These are phyloP conservation scores for Globisporangium uncinulatum DNA, from an alignment of 352 stramenopile genomes.

Conservation along the genomic window DNA sequence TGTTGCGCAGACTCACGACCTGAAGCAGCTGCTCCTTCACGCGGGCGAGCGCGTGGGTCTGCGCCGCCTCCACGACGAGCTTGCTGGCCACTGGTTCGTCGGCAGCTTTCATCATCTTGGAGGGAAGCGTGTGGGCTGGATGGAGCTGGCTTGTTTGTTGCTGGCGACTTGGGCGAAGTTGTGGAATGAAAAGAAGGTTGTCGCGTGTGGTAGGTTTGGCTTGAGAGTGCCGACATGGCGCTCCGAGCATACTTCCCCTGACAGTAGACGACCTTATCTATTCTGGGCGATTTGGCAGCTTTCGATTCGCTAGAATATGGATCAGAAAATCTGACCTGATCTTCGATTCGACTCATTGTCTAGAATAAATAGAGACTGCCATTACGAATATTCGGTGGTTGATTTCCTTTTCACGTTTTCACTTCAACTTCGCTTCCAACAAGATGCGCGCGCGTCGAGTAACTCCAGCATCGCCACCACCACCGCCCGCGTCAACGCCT, in stretches of 20 bases:
- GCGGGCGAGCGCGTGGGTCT: constrained; percentile 53
- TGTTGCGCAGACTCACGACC: constrained; percentile 66
- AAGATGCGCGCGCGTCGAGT: not conserved
- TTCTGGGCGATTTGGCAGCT: not conserved
- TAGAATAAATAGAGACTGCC: too few species aligned
- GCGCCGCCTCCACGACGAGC: constrained; percentile 57
- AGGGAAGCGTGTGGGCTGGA: not conserved
- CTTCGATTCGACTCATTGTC: not conserved
- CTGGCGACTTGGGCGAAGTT: not conserved
- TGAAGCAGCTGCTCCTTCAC: constrained; percentile 62
- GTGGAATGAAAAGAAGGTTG: not conserved
- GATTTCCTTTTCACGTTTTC: too few species aligned
- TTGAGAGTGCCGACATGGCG: not conserved
- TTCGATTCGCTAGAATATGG: not conserved
- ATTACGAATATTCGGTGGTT: too few species aligned
- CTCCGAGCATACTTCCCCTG: not conserved
- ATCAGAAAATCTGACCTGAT: not conserved
- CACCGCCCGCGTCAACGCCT: not conserved
- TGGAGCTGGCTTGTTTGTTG: constrained; percentile 8
- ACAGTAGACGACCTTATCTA: not conserved
- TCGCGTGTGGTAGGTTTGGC: not conserved
- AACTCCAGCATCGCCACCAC: not conserved
- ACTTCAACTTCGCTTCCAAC: too few species aligned
- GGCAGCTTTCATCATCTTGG: constrained; percentile 43
- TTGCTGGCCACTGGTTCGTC: constrained; percentile 34